Evolutionary conservation across 805 yeast genomes (phyloP).

Genomic region (Teunomyces stri): DNA sequence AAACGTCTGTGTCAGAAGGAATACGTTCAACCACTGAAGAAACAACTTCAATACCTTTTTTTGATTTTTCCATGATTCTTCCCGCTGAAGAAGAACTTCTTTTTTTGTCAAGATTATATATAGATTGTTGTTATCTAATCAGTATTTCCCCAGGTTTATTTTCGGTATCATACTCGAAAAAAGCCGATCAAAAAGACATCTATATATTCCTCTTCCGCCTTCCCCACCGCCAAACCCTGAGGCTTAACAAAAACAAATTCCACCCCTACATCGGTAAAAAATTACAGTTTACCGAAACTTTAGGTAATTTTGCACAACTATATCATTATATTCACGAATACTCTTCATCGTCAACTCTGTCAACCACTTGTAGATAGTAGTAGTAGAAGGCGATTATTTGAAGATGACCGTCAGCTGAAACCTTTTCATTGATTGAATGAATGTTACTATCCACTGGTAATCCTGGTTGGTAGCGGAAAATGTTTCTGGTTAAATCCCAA

Average conservation of each 20-base stretch:
- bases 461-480: slow-evolving; percentile 35
- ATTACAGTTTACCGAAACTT: background rate
- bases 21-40: background rate
- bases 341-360: slow-evolving; percentile 14
- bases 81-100: background rate
- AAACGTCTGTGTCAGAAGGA: background rate
- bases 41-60: background rate
- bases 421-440: slow-evolving; percentile 37
- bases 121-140: background rate
- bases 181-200: background rate
- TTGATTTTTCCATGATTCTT: background rate
- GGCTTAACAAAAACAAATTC: no score
- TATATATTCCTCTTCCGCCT: no score
- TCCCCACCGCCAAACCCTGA: no score
- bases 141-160: background rate
- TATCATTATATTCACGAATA: background rate
- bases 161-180: background rate
- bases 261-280: background rate
- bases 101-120: background rate
- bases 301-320: background rate
- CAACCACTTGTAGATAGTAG: slow-evolving; percentile 33
- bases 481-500: slow-evolving; percentile 39
- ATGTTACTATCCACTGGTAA: slow-evolving; percentile 18
- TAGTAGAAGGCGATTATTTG: slow-evolving; percentile 37
- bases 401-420: slow-evolving; percentile 31